phyloP scores from a whole-genome alignment of 495 filamentous ascomycete species.

The Talaromyces liani region DNA sequence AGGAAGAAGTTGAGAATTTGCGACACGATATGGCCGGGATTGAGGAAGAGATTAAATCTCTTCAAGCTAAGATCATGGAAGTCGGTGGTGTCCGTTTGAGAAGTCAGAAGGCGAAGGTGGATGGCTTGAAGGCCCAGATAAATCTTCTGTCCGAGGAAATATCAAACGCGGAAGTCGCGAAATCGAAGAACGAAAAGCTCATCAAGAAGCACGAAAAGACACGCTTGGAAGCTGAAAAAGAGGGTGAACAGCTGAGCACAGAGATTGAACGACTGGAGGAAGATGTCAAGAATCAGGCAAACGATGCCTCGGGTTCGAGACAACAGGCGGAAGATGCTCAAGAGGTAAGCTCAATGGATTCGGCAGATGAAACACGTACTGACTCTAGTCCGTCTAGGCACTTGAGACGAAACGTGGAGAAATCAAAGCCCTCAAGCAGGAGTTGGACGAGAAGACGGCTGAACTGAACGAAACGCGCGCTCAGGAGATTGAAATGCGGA shows the following conservation, averaged over 20 bases:
- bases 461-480: conserved; percentile 87
- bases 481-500: conserved; percentile 94
- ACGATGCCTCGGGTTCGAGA: conserved; percentile 62
- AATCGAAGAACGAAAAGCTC: conserved; percentile 87
- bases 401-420: conserved; percentile 75
- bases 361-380: not conserved
- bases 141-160: conserved; percentile 70
- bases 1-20: conserved; percentile 73
- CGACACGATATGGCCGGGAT: conserved; percentile 74
- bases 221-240: conserved; percentile 62
- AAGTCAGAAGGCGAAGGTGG: conserved; percentile 88
- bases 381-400: conserved; percentile 27
- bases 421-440: conserved; percentile 67
- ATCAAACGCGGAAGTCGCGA: conserved; percentile 75
- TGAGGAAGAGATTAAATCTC: conserved; percentile 80
- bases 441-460: conserved; percentile 77
- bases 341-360: conserved; percentile 35
- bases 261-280: conserved; percentile 70
- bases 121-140: conserved; percentile 81
- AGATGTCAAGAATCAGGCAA: conserved; percentile 68
- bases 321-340: conserved; percentile 79
- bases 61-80: conserved; percentile 98
- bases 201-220: conserved; percentile 81
- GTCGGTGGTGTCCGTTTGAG: conserved; percentile 89
- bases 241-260: conserved; percentile 59